Percentiles rank a stretch among this genome's conserved stretches.
phyloP scores from a whole-genome alignment of 2,329 filamentous ascomycete genomes.

The Paraconiothyrium brasiliense region DNA sequence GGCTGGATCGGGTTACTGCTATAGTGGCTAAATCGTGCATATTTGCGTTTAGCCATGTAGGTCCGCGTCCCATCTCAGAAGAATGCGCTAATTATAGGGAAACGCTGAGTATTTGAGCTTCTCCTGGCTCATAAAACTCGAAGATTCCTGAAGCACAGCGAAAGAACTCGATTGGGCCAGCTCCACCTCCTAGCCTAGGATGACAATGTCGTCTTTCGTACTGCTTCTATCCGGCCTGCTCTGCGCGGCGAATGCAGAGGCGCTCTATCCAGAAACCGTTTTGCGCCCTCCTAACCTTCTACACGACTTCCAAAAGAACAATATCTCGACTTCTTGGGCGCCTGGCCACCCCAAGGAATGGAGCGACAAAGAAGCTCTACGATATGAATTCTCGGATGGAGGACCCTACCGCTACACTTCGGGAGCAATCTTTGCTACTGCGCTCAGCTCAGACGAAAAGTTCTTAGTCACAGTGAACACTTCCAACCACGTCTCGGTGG shows the following conservation, averaged over 20 bases:
- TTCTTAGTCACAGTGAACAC: constrained; percentile 1
- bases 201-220: background rate
- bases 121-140: background rate
- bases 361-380: constrained; percentile 7
- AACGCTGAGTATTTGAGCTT: background rate
- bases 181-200: background rate
- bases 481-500: background rate
- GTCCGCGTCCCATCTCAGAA: background rate
- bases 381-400: constrained; percentile 3
- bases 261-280: background rate
- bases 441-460: constrained; percentile 7
- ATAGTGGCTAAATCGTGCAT: constrained; percentile 11
- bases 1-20: background rate
- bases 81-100: background rate
- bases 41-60: constrained; percentile 8
- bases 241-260: background rate
- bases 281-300: background rate
- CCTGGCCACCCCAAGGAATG: constrained; percentile 7
- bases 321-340: constrained; percentile 3
- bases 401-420: background rate
- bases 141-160: background rate
- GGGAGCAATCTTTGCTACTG: constrained; percentile 2
- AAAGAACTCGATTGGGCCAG: background rate
- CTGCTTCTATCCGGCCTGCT: background rate
- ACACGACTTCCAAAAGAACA: constrained; percentile 10